Evolutionary conservation across 202 grass and related monocot genomes (phyloP).

Genomic region (Miscanthus sacchariflorus): DNA sequence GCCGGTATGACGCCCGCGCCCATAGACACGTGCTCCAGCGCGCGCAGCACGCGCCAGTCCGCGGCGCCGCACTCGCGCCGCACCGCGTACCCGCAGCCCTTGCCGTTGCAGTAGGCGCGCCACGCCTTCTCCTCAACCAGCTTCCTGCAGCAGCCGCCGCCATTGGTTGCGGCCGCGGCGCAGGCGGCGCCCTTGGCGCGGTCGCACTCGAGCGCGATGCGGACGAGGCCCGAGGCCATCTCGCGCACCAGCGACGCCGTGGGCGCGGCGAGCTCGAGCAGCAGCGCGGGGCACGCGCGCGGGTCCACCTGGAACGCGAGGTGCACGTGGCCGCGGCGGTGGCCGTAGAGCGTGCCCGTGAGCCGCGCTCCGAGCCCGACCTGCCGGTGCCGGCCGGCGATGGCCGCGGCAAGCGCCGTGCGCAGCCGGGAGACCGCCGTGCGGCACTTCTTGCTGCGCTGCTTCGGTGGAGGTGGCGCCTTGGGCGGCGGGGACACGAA

Average conservation of each 20-base stretch:
- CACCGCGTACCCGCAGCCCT: slow-evolving; percentile 67
- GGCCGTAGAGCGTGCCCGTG: slow-evolving; percentile 77
- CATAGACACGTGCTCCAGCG: slow-evolving; percentile 74
- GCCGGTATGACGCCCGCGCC: slow-evolving; percentile 71
- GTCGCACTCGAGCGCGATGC: slow-evolving; percentile 73
- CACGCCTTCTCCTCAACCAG: slow-evolving; percentile 70
- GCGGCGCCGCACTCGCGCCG: slow-evolving; percentile 70
- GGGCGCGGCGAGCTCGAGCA: slow-evolving; percentile 79
- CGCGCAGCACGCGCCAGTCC: slow-evolving; percentile 71
- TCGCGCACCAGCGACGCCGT: slow-evolving; percentile 70
- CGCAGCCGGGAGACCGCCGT: slow-evolving; percentile 59
- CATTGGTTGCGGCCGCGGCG: neutral
- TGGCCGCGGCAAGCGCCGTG: slow-evolving; percentile 48
- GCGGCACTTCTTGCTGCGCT: slow-evolving; percentile 44
- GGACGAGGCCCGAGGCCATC: slow-evolving; percentile 76
- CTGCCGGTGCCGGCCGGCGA: slow-evolving; percentile 51
- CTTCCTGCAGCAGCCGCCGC: slow-evolving; percentile 29
- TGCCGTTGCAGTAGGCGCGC: slow-evolving; percentile 83
- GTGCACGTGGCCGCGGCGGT: slow-evolving; percentile 73
- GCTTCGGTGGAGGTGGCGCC: slow-evolving; percentile 27
- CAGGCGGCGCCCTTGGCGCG: slow-evolving; percentile 38
- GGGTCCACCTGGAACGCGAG: slow-evolving; percentile 78
- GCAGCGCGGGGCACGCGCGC: slow-evolving; percentile 63
- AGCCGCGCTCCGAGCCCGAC: slow-evolving; percentile 57
- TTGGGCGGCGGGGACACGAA: slow-evolving; percentile 48